These are phyloP conservation scores for Debaryomyces maramus DNA, from an alignment of 805 yeast species.

Conservation along the genomic window DNA sequence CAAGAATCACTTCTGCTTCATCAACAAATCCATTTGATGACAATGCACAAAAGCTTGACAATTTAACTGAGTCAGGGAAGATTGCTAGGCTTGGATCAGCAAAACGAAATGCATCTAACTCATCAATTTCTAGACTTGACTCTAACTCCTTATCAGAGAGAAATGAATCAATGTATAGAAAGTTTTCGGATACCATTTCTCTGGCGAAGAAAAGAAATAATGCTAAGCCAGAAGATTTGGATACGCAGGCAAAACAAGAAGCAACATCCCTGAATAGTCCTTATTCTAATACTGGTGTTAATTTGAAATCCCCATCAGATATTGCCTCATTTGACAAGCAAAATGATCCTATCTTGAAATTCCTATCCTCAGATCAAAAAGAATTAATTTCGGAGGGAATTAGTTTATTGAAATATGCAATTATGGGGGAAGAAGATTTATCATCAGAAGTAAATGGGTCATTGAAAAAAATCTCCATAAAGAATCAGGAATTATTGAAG, in stretches of 20 bases:
- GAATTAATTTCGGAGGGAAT: slow-evolving; percentile 37
- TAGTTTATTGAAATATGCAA: slow-evolving; percentile 36
- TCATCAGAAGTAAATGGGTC: slow-evolving; percentile 21
- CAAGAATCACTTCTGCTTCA: slow-evolving; percentile 14
- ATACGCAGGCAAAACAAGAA: no score
- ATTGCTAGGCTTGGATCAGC: background rate
- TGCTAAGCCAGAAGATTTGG: background rate
- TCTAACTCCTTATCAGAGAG: no score
- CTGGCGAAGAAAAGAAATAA: background rate
- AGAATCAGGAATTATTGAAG: slow-evolving; percentile 28
- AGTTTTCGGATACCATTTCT: background rate
- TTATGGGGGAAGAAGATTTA: slow-evolving; percentile 35
- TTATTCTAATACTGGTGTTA: no score
- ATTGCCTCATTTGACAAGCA: slow-evolving; percentile 19
- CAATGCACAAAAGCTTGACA: background rate
- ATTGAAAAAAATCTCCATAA: slow-evolving; percentile 28
- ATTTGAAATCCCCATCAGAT: no score
- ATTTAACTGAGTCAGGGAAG: background rate
- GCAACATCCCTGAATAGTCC: no score
- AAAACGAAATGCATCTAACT: background rate
- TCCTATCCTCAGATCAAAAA: slow-evolving; percentile 32
- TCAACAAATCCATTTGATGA: background rate
- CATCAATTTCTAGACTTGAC: background rate
- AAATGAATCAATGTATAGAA: background rate
- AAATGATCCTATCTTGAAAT: slow-evolving; percentile 37